Evolutionary conservation across 2,329 filamentous ascomycete species (phyloP).

Genomic region (Leptosphaerulina australis): DNA sequence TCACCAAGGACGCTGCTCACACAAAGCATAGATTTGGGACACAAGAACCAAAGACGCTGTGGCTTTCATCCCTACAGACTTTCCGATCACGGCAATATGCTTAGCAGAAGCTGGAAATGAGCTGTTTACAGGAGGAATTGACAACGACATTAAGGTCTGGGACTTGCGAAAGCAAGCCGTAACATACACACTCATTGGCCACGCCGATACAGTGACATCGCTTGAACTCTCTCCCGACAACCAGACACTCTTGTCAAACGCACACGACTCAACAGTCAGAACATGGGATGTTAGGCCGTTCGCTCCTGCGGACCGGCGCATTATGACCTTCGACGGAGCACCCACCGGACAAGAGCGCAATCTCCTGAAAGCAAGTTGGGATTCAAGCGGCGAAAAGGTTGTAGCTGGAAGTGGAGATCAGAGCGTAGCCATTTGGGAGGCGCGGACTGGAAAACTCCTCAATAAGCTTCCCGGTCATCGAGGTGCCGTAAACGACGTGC

Average conservation of each 20-base stretch:
- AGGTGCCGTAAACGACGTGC: slow-evolving; percentile 91
- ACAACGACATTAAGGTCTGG: slow-evolving; percentile 98
- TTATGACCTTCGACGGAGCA: slow-evolving; percentile 92
- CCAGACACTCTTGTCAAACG: slow-evolving; percentile 86
- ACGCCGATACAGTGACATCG: slow-evolving; percentile 90
- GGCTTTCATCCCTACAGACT: slow-evolving; percentile 87
- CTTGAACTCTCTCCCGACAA: slow-evolving; percentile 91
- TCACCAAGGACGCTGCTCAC: slow-evolving; percentile 21
- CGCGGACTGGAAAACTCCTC: slow-evolving; percentile 82
- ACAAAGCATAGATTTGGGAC: slow-evolving; percentile 75
- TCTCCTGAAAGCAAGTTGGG: slow-evolving; percentile 88
- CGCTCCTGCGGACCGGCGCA: slow-evolving; percentile 81
- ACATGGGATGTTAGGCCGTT: slow-evolving; percentile 98
- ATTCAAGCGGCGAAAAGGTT: slow-evolving; percentile 81
- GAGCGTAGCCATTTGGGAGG: slow-evolving; percentile 90
- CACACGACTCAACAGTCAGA: slow-evolving; percentile 90
- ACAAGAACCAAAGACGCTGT: slow-evolving; percentile 86
- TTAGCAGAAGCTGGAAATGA: slow-evolving; percentile 95
- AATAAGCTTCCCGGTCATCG: slow-evolving; percentile 97
- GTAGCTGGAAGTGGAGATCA: slow-evolving; percentile 89
- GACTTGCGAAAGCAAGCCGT: slow-evolving; percentile 90
- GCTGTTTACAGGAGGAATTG: slow-evolving; percentile 91
- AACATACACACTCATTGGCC: slow-evolving; percentile 85
- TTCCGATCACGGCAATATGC: slow-evolving; percentile 88
- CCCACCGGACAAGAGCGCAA: slow-evolving; percentile 89